phyloP scores from a whole-genome alignment of 1,284 basidiomycete genomes.

The Ceratobasidium theobromae region DNA sequence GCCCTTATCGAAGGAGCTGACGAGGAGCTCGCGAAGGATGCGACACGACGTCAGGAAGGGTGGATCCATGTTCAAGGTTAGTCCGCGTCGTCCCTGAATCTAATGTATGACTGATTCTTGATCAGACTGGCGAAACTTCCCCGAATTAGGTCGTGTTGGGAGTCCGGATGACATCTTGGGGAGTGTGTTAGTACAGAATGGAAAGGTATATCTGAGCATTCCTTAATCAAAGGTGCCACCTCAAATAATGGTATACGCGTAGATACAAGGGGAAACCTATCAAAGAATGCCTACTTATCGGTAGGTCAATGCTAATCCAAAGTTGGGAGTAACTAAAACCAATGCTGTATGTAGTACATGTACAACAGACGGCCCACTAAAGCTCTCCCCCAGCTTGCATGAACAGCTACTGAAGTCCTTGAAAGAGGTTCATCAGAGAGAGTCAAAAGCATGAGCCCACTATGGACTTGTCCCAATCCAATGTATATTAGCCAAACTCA shows the following conservation, averaged over 20 bases:
- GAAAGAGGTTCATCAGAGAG: conserved; percentile 38
- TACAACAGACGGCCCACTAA: conserved; percentile 64
- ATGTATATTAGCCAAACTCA: conserved; percentile 1
- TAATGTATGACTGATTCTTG: conserved; percentile 2
- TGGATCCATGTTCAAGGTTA: conserved; percentile 84
- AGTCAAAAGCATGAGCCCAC: conserved; percentile 33
- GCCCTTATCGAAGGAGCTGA: conserved; percentile 60
- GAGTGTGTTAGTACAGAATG: conserved; percentile 66
- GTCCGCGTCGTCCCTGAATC: not conserved
- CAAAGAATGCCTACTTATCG: conserved; percentile 79
- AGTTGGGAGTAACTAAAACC: not conserved
- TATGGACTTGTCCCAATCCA: not conserved
- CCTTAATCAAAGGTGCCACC: not conserved
- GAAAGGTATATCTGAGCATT: conserved; percentile 51
- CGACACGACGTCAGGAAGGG: conserved; percentile 63
- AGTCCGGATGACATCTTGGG: conserved; percentile 79
- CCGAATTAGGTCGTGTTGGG: conserved; percentile 62
- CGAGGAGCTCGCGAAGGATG: conserved; percentile 63
- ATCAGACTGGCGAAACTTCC: conserved; percentile 68
- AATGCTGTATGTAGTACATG: conserved; percentile 48
- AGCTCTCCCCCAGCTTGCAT: conserved; percentile 63
- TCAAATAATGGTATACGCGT: not conserved
- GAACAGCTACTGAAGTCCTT: conserved; percentile 49
- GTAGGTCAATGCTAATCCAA: not conserved
- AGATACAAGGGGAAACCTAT: conserved; percentile 72